Percentiles rank a stretch among this genome's conserved stretches.
These are phyloP conservation scores for Penicillium nordicum DNA, from an alignment of 2,329 filamentous ascomycete species.

Conservation along the genomic window DNA sequence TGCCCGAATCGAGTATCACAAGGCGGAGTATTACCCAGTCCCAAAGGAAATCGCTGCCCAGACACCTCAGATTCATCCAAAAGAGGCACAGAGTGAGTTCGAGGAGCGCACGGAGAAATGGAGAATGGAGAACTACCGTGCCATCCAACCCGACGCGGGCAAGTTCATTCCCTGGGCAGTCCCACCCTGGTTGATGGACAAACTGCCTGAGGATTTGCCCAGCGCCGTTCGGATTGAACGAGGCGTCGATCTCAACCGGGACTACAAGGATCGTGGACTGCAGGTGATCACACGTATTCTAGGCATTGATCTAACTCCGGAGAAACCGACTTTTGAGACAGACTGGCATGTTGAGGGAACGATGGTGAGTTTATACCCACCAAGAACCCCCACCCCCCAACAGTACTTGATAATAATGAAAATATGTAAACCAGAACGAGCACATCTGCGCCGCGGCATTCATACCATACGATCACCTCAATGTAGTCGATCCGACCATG, in stretches of 20 bases:
- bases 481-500: conserved; percentile 54
- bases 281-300: conserved; percentile 65
- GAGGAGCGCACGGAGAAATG: conserved; percentile 24
- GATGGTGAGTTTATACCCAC: conserved; percentile 26
- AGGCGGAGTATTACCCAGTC: conserved; percentile 29
- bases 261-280: conserved; percentile 46
- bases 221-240: conserved; percentile 27
- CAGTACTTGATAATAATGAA: background rate
- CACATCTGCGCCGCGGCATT: conserved; percentile 62
- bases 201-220: conserved; percentile 25
- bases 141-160: conserved; percentile 28
- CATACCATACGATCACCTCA: conserved; percentile 60
- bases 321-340: conserved; percentile 53
- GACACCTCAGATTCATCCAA: conserved; percentile 13
- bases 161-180: conserved; percentile 33
- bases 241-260: conserved; percentile 29
- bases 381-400: too few species aligned
- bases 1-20: conserved; percentile 30
- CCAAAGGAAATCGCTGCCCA: conserved; percentile 16
- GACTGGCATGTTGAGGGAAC: conserved; percentile 50
- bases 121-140: conserved; percentile 21
- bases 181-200: conserved; percentile 26
- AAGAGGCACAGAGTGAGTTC: conserved; percentile 24
- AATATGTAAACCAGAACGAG: conserved; percentile 49
- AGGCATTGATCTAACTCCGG: conserved; percentile 57